Base-by-base conservation (phyloP, 176 grass and related monocot genomes). In the Bothriochloa decipiens region DNA sequence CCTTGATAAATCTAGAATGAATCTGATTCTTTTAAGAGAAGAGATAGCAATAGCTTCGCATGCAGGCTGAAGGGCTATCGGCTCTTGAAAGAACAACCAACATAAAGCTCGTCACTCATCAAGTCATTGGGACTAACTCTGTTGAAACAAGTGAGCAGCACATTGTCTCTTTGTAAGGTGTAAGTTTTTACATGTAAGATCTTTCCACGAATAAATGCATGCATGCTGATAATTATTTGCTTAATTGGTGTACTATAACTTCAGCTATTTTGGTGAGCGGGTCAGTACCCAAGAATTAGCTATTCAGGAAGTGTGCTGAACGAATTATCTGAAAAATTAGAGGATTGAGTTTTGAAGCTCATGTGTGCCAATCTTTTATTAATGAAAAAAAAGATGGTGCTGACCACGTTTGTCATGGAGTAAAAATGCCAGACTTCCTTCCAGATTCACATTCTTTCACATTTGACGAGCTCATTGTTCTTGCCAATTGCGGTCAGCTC, bases 1-100 rank as follows among this genome's bases (percentile, higher is more conserved):
- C 68, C 33, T 74, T 61, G 35, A 76, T 52, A 53, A 78, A 65
- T 78, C 22, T 25, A 73, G 6, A 53, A 32, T 52, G 68, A n/a
- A 84, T 79, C 58, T 53, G 66, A 73, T 88, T 79, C 66, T 74
- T 88, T 67, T n/a, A 80, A 41, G 40, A 73, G 65, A 70, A 74
- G 58, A 66, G 29, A 35, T 16, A 22, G 4, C 23, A 46, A 45
- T 36, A 81, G n/a, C 65, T 85, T 85, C 33, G 18, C 27, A 12
- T 23, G 39, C 37, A 45, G 25, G 18, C 10, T 50, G 26, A 72
- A 55, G 27, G 9, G 11, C 52, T 52, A 18, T 52, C 6, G 4
- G 27, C 29, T 16, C 50, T 52, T 64, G 72, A 84, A 84, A 65
- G 28, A 45, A 14, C 18, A 12, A 39, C 35, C 35, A 70, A 40